Evolutionary conservation across 768 basidiomycete species (phyloP), one percentile per base, ranked within the genome.

Genomic region (Rhizopogon roseolus): DNA sequence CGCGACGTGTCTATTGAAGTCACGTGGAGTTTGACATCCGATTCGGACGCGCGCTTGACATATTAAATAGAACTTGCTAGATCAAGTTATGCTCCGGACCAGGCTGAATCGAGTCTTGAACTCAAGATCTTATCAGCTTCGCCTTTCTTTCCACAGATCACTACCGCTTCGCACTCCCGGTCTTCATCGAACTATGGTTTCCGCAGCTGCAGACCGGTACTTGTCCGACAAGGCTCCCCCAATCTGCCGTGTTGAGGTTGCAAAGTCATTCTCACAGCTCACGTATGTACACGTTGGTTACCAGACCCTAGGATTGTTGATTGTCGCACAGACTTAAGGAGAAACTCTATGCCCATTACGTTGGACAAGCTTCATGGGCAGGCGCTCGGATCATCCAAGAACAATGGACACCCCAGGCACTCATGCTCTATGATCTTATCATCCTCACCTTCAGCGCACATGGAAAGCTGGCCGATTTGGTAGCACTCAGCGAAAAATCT

Each of bases 361-460:
- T 91, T 13, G 79, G 76, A 17, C 63, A 81, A 58, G 91, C 90
- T 6, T 82, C 84, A 1, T 94, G 92, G 92, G 88, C 88, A 0
- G 92, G 92, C 28, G 88, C 81, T 48, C 78, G 87, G 39, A 87
- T 94, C 69, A 88, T 92, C 52, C 87, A 90, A 72, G 85, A 75
- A 42, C 90, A 93, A 73, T 91, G 87, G 88, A 89, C 90, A 0
- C 75, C 83, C 0, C 79, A 88, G 57, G 88, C 88, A 5, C 64
- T 72, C 57, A 75, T 75, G 63, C 76, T 91, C 43, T 86, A 86
- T 62, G 86, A 90, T 69, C 76, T 91, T 7, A 70, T 92, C 62
- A 81, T 88, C 61, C 68, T 82, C 49, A 82, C 76, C 0, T 90
- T 91, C 72, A 84, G 82, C 64, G 71, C 81, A 45, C 66, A 80